Conservation (phyloP, 164 flowering plant genomes). For the Umbellularia californica region DNA sequence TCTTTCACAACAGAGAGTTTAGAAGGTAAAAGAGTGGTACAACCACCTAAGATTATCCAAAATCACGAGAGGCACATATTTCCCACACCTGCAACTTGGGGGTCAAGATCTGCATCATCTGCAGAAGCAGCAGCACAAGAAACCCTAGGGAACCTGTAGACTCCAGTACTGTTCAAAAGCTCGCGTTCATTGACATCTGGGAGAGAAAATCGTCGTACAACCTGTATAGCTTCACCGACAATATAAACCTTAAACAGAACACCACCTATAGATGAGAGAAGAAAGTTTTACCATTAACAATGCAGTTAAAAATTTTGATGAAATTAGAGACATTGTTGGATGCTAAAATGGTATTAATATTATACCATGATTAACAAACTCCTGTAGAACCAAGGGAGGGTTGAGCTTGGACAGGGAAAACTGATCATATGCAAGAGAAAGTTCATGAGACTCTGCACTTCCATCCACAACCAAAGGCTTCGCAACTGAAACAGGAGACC, state of each 20-base stretch:
- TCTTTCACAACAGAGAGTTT: not conserved
- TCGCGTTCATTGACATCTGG: slow-evolving; percentile 72
- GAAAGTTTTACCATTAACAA: not conserved
- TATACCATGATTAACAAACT: slow-evolving; percentile 97
- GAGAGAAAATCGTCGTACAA: slow-evolving; percentile 86
- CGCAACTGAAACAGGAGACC: slow-evolving; percentile 57
- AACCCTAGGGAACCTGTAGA: slow-evolving; percentile 80
- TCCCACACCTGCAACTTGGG: slow-evolving; percentile 65
- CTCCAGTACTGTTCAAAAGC: slow-evolving; percentile 57
- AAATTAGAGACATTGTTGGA: not conserved
- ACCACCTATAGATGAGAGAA: slow-evolving; percentile 52
- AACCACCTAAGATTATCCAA: not conserved
- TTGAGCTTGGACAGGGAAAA: slow-evolving; percentile 73
- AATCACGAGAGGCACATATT: not conserved
- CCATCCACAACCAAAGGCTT: slow-evolving; percentile 87
- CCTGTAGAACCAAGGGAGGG: slow-evolving; percentile 94
- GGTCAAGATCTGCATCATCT: slow-evolving; percentile 92
- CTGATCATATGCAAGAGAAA: slow-evolving; percentile 84
- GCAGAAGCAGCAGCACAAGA: slow-evolving; percentile 98
- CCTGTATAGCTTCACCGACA: slow-evolving; percentile 89
- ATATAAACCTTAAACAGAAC: slow-evolving; percentile 88
- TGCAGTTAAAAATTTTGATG: not conserved
- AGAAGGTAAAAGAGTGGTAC: not conserved
- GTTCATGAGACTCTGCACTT: slow-evolving; percentile 83
- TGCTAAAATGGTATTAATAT: not conserved